Conservation (phyloP, 2,329 filamentous ascomycete species). For the Colletotrichum sp. region DNA sequence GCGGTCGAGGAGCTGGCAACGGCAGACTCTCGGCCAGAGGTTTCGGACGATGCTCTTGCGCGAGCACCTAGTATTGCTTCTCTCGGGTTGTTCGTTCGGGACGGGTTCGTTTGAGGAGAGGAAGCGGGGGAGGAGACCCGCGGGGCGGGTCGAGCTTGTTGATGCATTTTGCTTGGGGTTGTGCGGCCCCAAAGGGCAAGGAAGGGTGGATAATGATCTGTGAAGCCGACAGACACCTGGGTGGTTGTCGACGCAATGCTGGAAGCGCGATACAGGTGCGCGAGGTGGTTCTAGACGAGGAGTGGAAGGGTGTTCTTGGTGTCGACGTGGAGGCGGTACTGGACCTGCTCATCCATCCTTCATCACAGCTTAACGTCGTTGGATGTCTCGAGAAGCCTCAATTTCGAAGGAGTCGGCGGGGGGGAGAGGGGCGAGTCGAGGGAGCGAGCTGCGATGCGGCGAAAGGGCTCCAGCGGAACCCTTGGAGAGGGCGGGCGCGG, state of each 20-base stretch:
- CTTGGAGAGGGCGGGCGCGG: background rate
- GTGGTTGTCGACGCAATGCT: background rate
- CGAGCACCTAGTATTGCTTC: slow-evolving; percentile 55
- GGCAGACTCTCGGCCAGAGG: slow-evolving; percentile 40
- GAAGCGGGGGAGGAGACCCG: slow-evolving; percentile 75
- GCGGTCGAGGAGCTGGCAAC: slow-evolving; percentile 52
- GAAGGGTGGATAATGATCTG: background rate
- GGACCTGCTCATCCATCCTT: slow-evolving; percentile 23
- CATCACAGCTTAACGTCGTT: slow-evolving; percentile 2
- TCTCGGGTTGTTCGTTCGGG: slow-evolving; percentile 76
- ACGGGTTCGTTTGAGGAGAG: slow-evolving; percentile 74
- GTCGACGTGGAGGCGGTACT: slow-evolving; percentile 15
- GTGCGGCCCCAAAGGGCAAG: background rate
- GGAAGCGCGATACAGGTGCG: background rate
- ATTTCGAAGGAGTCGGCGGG: background rate
- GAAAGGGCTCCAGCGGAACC: background rate
- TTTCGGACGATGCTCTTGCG: slow-evolving; percentile 49
- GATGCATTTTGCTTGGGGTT: slow-evolving; percentile 71
- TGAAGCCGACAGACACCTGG: background rate
- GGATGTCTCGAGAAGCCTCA: background rate
- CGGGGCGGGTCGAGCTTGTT: slow-evolving; percentile 80
- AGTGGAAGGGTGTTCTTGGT: background rate
- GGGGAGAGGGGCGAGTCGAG: background rate
- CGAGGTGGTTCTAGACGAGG: background rate
- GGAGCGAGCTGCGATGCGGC: background rate